Percentiles rank a stretch among this genome's conserved stretches.
Conservation (phyloP, 164 flowering plant genomes). For the Paratinospora sagittata region DNA sequence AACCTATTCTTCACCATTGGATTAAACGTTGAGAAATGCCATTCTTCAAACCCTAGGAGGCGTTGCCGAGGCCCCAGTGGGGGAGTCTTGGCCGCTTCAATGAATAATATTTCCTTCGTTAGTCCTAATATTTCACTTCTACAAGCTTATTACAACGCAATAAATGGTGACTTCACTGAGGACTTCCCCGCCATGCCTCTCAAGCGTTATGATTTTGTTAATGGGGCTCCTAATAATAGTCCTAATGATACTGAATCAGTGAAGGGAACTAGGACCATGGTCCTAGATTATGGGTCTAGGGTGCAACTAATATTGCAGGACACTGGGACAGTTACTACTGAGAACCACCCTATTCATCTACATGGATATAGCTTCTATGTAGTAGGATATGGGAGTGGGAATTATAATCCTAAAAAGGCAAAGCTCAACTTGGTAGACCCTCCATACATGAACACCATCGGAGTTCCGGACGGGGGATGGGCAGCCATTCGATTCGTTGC, state of each 20-base stretch:
- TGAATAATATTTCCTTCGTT: conserved; percentile 54
- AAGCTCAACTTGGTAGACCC: conserved; percentile 58
- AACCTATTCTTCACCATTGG: conserved; percentile 57
- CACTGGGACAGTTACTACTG: conserved; percentile 50
- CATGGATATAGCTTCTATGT: conserved; percentile 76
- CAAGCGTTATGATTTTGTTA: conserved; percentile 49
- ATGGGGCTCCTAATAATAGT: conserved; percentile 54
- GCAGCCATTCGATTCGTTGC: conserved; percentile 64
- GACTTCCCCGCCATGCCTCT: conserved; percentile 57
- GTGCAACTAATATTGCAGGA: conserved; percentile 63
- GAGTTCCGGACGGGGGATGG: conserved; percentile 82
- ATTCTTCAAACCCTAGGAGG: conserved; percentile 34
- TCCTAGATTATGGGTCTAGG: conserved; percentile 46
- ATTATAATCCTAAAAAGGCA: conserved; percentile 43
- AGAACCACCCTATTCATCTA: conserved; percentile 73
- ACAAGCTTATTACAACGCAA: conserved; percentile 43
- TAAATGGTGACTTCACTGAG: conserved; percentile 39
- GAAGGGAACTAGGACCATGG: conserved; percentile 48
- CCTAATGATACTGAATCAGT: conserved; percentile 42
- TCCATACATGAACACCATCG: conserved; percentile 60
- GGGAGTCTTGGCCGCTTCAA: conserved; percentile 50
- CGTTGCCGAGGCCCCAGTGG: conserved; percentile 41
- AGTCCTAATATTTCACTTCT: conserved; percentile 44
- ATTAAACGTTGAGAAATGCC: conserved; percentile 43
- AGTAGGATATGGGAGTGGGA: conserved; percentile 56